A percentile compares a stretch with the other conserved stretches of the same genome.
Evolutionary conservation across 2,329 filamentous ascomycete species (phyloP).

Genomic region (Cordyceps cateniannulata): DNA sequence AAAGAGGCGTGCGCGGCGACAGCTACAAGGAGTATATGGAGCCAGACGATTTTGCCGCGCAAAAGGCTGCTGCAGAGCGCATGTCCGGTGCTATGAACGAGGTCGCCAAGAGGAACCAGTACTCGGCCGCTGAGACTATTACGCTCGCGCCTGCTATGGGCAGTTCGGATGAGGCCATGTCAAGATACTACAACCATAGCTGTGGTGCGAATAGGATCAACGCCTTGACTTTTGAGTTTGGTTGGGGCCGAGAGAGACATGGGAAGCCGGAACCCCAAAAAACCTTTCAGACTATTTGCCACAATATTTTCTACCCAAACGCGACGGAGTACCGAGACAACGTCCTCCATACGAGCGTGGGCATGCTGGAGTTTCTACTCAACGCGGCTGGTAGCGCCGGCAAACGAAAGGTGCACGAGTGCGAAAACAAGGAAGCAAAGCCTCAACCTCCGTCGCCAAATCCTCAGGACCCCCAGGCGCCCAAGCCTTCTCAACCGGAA

Average conservation of each 20-base stretch:
- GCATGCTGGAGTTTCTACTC: slow-evolving; percentile 41
- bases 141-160: slow-evolving; percentile 38
- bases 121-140: slow-evolving; percentile 22
- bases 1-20: slow-evolving; percentile 41
- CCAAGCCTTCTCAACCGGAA: too few relatives aligned
- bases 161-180: slow-evolving; percentile 41
- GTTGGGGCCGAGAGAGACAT: slow-evolving; percentile 18
- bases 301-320: slow-evolving; percentile 40
- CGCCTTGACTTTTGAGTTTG: slow-evolving; percentile 42
- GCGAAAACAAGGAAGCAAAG: not conserved
- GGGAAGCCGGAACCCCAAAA: not conserved
- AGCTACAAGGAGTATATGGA: slow-evolving; percentile 42
- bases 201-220: slow-evolving; percentile 32
- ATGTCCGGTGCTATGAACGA: slow-evolving; percentile 33
- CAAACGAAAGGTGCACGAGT: slow-evolving; percentile 14
- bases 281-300: not conserved
- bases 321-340: slow-evolving; percentile 34
- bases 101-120: slow-evolving; percentile 2
- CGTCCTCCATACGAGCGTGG: slow-evolving; percentile 38
- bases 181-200: slow-evolving; percentile 30
- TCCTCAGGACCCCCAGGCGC: not conserved
- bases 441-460: not conserved
- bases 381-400: slow-evolving; percentile 20
- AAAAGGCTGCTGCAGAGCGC: slow-evolving; percentile 25
- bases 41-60: slow-evolving; percentile 26